Evolutionary conservation across 2,329 filamentous ascomycete species (phyloP).

Genomic region (Talaromyces islandicus): DNA sequence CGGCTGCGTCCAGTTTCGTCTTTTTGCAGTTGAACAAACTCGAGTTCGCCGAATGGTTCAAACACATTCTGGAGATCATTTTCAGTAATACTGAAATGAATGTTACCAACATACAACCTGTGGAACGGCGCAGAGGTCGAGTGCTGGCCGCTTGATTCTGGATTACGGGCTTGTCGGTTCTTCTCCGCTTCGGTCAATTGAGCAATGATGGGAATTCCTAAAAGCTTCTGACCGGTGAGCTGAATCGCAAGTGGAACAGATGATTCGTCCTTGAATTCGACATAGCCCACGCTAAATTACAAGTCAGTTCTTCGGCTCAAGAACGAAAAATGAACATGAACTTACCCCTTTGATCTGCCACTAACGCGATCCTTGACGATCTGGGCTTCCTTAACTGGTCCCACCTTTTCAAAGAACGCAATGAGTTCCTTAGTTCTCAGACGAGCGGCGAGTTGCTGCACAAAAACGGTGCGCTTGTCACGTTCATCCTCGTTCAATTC

Average conservation of each 20-base stretch:
- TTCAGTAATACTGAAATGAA: slow-evolving; percentile 98
- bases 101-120: slow-evolving; percentile 96
- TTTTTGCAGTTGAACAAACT: slow-evolving; percentile 96
- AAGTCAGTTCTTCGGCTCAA: slow-evolving; percentile 1
- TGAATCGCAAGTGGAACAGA: slow-evolving; percentile 89
- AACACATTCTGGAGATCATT: slow-evolving; percentile 93
- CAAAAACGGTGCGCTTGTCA: slow-evolving; percentile 93
- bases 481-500: slow-evolving; percentile 90
- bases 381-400: slow-evolving; percentile 91
- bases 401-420: slow-evolving; percentile 91
- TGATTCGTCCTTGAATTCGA: slow-evolving; percentile 96
- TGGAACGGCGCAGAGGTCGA: slow-evolving; percentile 90
- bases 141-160: slow-evolving; percentile 61
- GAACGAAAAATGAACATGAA: slow-evolving; percentile 7
- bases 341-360: slow-evolving; percentile 93
- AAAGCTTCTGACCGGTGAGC: slow-evolving; percentile 95
- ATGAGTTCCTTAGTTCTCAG: slow-evolving; percentile 88
- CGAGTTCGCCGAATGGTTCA: slow-evolving; percentile 93
- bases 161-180: slow-evolving; percentile 88
- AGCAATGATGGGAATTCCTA: slow-evolving; percentile 97
- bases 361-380: slow-evolving; percentile 98
- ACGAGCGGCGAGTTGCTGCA: slow-evolving; percentile 93
- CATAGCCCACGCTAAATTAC: slow-evolving; percentile 81
- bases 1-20: slow-evolving; percentile 86
- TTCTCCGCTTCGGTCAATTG: slow-evolving; percentile 99